Percentiles rank a stretch among this genome's conserved stretches.
Conservation (phyloP, 2,329 filamentous ascomycete species). For the Huntiella moniliformis region DNA sequence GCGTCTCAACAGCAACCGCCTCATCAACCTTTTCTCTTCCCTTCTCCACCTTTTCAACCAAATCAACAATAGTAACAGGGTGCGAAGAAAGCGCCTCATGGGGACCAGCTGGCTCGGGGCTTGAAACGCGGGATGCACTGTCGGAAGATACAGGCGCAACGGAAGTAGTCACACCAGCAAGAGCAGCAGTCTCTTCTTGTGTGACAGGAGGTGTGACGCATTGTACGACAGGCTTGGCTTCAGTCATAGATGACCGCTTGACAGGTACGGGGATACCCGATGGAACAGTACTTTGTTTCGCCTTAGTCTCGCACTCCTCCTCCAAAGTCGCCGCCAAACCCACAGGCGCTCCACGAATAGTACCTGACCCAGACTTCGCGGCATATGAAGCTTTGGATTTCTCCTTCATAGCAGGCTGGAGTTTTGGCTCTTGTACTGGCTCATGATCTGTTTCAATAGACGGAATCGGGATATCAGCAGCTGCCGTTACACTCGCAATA, state of each 20-base stretch:
- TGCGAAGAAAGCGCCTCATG: slow-evolving; percentile 4
- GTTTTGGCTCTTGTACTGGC: neutral
- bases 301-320: neutral
- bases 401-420: neutral
- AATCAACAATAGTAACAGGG: neutral
- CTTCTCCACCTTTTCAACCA: too few relatives aligned
- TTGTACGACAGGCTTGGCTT: neutral
- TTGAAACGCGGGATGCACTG: neutral
- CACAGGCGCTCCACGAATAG: neutral
- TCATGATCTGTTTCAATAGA: slow-evolving; percentile 1
- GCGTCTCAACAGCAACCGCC: too few relatives aligned
- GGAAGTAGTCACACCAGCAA: neutral
- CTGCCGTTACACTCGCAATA: neutral
- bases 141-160: neutral
- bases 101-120: neutral
- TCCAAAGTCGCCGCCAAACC: neutral
- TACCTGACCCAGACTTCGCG: neutral
- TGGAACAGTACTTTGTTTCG: neutral
- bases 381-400: neutral
- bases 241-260: too few relatives aligned
- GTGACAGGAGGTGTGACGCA: too few relatives aligned
- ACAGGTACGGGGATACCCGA: neutral
- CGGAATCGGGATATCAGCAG: slow-evolving; percentile 1
- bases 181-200: neutral
- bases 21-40: too few relatives aligned